Base-by-base conservation (phyloP, 768 basidiomycete genomes). In the Suillus clintonianus region DNA sequence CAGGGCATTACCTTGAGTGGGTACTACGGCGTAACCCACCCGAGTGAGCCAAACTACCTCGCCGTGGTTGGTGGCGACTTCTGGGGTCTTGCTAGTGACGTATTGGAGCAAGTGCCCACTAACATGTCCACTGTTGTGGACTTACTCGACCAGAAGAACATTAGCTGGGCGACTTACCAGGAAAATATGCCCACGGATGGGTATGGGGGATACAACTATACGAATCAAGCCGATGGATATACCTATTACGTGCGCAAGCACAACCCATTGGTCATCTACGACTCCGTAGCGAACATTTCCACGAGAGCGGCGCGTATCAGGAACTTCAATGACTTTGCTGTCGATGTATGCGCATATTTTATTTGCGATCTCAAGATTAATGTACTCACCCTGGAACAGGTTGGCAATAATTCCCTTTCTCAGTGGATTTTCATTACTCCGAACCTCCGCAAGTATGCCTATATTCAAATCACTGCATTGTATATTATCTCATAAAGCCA, bases 381-480 rank as follows among this genome's bases (percentile, higher is more conserved):
- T 27, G 19, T 39, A 24, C 39, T 62, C 19, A 62, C 39, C 37
- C 10, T 45, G 22, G 60, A 36, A 22, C 14, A 74, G 73, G 19
- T 74, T 42, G 66, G 79, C 27, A 80, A 80, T 10, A 72, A 80
- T 51, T 76, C 76, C 2, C 71, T 89, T 48, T 82, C 87, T 13
- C 87, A 88, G 61, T 89, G 86, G 85, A 65, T 79, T 10, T 88
- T 85, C 66, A 77, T 89, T 60, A 88, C 88, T 1, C 88, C 88
- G 14, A 89, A 89, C 71, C 76, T 86, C 11, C 70, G 68, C 60
- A 59, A 76, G 73, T 71, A 42, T 10, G 74, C 65, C 1, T n/a
- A 19, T 45, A 36, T 32, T 39, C 15, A 43, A 19, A 9, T 53
- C 4, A 24, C 9, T 54, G 14, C 37, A 8, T 11, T 61, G 27